A percentile compares a stretch with the other conserved stretches of the same genome.
These are phyloP conservation scores for Eragrostis curvula DNA, from an alignment of 176 grass and related monocot genomes.

Conservation along the genomic window DNA sequence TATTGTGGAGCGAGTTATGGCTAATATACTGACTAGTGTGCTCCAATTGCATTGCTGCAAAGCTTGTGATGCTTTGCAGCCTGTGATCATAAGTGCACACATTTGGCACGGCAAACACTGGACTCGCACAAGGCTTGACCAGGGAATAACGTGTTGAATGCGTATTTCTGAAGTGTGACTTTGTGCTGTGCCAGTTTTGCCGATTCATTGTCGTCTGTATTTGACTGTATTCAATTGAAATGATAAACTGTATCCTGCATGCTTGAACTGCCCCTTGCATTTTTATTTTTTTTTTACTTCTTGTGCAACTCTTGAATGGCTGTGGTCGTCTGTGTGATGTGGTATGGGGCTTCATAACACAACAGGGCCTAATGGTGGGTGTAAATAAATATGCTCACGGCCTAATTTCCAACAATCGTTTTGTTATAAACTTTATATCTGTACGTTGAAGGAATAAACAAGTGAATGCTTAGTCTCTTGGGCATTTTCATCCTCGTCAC, in stretches of 20 bases:
- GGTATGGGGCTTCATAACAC: not conserved
- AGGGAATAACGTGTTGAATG: conserved; percentile 17
- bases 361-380: too few species aligned
- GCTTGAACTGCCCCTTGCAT: not conserved
- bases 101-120: conserved; percentile 26
- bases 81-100: conserved; percentile 44
- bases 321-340: not conserved
- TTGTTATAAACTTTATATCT: too few species aligned
- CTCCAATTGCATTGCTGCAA: conserved; percentile 42
- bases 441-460: not conserved
- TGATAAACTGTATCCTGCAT: conserved; percentile 28
- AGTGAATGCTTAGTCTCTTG: too few species aligned
- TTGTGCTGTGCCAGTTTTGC: conserved; percentile 46
- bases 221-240: conserved; percentile 53
- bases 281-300: not conserved
- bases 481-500: not conserved
- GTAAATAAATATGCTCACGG: too few species aligned
- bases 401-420: not conserved
- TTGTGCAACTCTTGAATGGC: not conserved
- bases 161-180: conserved; percentile 13
- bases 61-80: conserved; percentile 35
- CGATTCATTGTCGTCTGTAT: conserved; percentile 45
- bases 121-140: conserved; percentile 31
- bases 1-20: conserved; percentile 29
- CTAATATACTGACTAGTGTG: conserved; percentile 57